Evolutionary conservation across 805 yeast species (phyloP).

Genomic region (Kurtzmaniella cleridarum): DNA sequence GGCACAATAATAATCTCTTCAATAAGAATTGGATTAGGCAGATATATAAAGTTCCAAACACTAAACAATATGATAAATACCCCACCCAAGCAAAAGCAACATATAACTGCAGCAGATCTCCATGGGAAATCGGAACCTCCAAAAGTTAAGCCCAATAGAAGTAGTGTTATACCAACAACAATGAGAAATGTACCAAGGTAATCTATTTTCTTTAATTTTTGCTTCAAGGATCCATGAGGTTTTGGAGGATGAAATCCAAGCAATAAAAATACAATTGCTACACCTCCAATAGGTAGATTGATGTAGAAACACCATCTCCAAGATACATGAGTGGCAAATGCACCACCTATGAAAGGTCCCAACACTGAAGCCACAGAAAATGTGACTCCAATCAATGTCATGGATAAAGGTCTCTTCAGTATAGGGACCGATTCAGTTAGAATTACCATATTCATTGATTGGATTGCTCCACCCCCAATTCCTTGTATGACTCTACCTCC

Average conservation of each 20-base stretch:
- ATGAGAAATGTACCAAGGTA: constrained; percentile 43
- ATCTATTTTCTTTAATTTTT: constrained; percentile 42
- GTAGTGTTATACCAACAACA: constrained; percentile 38
- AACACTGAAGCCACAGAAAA: constrained; percentile 47
- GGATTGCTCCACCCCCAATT: constrained; percentile 66
- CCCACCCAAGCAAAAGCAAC: constrained; percentile 44
- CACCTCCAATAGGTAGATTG: constrained; percentile 62
- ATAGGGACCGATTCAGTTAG: constrained; percentile 51
- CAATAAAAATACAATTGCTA: constrained; percentile 33
- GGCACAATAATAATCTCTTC: constrained; percentile 31
- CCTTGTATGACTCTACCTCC: constrained; percentile 73
- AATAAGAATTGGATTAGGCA: constrained; percentile 45
- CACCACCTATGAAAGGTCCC: constrained; percentile 69
- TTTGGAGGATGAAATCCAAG: constrained; percentile 43
- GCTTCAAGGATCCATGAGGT: constrained; percentile 31
- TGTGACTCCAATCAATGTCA: constrained; percentile 34
- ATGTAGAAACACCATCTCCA: constrained; percentile 80
- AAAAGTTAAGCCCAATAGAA: constrained; percentile 46
- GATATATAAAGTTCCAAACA: constrained; percentile 36
- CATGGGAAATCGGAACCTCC: constrained; percentile 51
- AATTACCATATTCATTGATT: constrained; percentile 51
- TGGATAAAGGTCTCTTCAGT: constrained; percentile 31
- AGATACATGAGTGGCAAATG: constrained; percentile 49
- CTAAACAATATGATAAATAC: constrained; percentile 27
- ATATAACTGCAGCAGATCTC: constrained; percentile 50